These are phyloP conservation scores for Cynara cardunculus DNA, from an alignment of 129 eudicot species.

Conservation along the genomic window DNA sequence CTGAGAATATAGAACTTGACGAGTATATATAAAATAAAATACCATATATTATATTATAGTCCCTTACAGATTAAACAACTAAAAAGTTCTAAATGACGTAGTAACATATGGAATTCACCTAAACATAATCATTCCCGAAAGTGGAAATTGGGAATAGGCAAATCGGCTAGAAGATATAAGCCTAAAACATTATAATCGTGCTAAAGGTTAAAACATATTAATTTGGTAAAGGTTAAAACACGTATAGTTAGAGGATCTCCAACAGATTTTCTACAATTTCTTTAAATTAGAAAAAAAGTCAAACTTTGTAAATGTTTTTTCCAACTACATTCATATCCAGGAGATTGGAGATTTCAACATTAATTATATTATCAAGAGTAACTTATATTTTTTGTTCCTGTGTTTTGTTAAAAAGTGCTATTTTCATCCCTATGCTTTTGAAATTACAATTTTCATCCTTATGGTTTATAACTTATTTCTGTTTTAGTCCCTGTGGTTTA, in stretches of 20 bases:
- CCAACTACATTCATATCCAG: not conserved
- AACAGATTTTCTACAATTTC: not conserved
- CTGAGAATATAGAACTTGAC: not conserved
- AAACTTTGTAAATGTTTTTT: too few relatives aligned
- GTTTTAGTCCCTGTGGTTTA: too few relatives aligned
- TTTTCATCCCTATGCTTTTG: too few relatives aligned
- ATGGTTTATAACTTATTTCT: too few relatives aligned
- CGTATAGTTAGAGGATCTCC: not conserved
- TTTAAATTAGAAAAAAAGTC: not conserved
- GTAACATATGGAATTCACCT: not conserved
- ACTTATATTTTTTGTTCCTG: too few relatives aligned
- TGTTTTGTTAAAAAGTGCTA: too few relatives aligned
- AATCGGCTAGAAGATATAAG: not conserved
- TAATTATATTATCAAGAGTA: not conserved
- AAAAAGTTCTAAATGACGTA: not conserved
- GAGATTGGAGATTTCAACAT: not conserved
- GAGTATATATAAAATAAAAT: not conserved
- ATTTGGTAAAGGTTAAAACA: not conserved
- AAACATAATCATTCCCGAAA: not conserved
- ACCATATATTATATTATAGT: not conserved
- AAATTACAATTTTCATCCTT: too few relatives aligned
- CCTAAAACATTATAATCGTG: not conserved
- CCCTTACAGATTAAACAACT: not conserved
- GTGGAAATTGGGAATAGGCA: not conserved
- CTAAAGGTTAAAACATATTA: not conserved